These are phyloP conservation scores for Colletotrichum sp. DNA, from an alignment of 2,329 filamentous ascomycete species.

Conservation along the genomic window DNA sequence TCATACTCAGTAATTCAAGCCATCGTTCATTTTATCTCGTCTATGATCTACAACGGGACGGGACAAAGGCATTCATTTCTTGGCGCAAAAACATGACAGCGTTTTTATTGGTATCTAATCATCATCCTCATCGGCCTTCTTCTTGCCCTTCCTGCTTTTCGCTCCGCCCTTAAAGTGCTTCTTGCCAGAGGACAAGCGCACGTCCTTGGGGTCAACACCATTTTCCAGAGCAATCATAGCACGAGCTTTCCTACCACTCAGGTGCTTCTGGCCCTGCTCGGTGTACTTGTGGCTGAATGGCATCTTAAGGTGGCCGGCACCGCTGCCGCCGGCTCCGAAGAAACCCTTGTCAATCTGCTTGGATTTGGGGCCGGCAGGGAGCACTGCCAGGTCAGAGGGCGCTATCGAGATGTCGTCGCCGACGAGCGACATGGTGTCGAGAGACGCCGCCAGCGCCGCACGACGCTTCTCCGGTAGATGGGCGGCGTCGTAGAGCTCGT, in stretches of 20 bases:
- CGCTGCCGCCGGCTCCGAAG: constrained; percentile 69
- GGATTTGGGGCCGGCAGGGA: constrained; percentile 74
- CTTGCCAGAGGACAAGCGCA: constrained; percentile 72
- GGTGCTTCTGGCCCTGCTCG: constrained; percentile 77
- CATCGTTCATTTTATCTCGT: neutral
- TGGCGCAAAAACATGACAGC: neutral
- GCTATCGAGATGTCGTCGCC: constrained; percentile 36
- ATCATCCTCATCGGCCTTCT: constrained; percentile 40
- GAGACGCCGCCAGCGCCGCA: constrained; percentile 60
- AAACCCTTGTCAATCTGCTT: constrained; percentile 85
- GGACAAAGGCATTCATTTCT: neutral
- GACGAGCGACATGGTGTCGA: constrained; percentile 50
- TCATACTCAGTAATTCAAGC: neutral
- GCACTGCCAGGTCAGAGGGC: constrained; percentile 52
- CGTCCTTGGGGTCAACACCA: constrained; percentile 81
- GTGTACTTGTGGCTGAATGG: constrained; percentile 93
- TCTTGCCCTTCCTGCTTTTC: constrained; percentile 60
- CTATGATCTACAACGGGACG: neutral
- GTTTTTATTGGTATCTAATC: constrained; percentile 15
- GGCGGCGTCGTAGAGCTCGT: constrained; percentile 81
- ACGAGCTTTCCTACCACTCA: constrained; percentile 84
- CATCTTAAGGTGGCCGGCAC: constrained; percentile 71
- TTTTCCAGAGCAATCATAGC: constrained; percentile 84
- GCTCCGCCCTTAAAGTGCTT: constrained; percentile 92
- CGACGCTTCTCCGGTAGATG: constrained; percentile 85